phyloP scores from a whole-genome alignment of 1,284 basidiomycete species.

The Albatrellus sp. region DNA sequence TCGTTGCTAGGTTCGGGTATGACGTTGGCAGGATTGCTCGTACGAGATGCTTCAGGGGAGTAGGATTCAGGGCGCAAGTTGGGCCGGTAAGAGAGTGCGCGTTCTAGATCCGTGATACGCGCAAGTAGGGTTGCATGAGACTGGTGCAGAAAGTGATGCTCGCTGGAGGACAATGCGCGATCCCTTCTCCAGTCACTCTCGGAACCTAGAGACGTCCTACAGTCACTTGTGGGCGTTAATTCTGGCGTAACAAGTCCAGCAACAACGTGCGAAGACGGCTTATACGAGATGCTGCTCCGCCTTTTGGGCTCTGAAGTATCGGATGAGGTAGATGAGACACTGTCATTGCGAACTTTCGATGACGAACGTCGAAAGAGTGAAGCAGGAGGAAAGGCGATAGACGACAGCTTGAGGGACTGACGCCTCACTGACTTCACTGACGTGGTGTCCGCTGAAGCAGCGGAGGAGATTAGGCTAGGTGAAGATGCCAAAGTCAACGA shows the following conservation, averaged over 20 bases:
- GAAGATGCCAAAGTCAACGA: constrained; percentile 34
- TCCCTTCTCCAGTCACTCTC: constrained; percentile 16
- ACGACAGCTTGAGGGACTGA: constrained; percentile 17
- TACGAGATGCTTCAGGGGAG: constrained; percentile 31
- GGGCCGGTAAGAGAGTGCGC: constrained; percentile 39
- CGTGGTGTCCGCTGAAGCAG: constrained; percentile 16
- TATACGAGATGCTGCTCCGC: constrained; percentile 65
- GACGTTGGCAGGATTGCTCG: constrained; percentile 4
- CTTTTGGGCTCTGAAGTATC: constrained; percentile 14
- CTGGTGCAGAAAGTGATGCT: constrained; percentile 74
- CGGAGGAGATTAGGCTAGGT: constrained; percentile 14
- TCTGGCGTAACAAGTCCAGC: constrained; percentile 56
- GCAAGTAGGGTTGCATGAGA: constrained; percentile 68
- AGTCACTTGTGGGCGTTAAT: constrained; percentile 50
- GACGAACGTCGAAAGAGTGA: constrained; percentile 17
- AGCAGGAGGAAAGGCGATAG: constrained; percentile 11
- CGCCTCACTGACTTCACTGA: constrained; percentile 15
- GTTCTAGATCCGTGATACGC: constrained; percentile 69
- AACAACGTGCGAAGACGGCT: constrained; percentile 30
- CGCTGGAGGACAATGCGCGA: constrained; percentile 46
- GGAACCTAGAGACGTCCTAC: constrained; percentile 25
- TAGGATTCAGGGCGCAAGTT: constrained; percentile 41
- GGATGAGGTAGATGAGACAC: constrained; percentile 9
- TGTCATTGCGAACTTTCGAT: constrained; percentile 17
- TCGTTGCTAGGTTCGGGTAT: constrained; percentile 47